phyloP scores from a whole-genome alignment of 805 yeast species.

The Torulaspora franciscae region DNA sequence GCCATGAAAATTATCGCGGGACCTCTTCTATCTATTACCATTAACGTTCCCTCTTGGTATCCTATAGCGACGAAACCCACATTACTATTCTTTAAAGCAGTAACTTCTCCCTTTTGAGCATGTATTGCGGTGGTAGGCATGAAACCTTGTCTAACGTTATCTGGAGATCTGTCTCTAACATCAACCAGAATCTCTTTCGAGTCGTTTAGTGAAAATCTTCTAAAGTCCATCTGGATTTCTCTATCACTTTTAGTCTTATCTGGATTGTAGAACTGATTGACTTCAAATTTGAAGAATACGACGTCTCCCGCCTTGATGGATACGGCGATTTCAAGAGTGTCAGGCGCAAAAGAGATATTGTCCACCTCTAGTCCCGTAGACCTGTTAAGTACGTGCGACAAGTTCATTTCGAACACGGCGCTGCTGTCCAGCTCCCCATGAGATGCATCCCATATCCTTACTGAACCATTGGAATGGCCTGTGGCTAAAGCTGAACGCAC shows the following conservation, averaged over 20 bases:
- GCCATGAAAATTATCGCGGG: slow-evolving; percentile 57
- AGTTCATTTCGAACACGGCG: slow-evolving; percentile 54
- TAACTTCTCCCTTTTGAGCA: slow-evolving; percentile 45
- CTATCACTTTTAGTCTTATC: slow-evolving; percentile 20
- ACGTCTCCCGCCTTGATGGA: slow-evolving; percentile 69
- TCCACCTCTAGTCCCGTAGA: slow-evolving; percentile 45
- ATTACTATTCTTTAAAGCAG: slow-evolving; percentile 60
- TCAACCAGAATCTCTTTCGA: slow-evolving; percentile 38
- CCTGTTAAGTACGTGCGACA: slow-evolving; percentile 46
- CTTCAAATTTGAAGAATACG: slow-evolving; percentile 65
- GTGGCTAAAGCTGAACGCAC: slow-evolving; percentile 62
- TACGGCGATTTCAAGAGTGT: slow-evolving; percentile 68
- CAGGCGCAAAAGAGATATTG: slow-evolving; percentile 69
- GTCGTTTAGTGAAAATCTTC: slow-evolving; percentile 29
- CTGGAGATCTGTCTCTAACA: slow-evolving; percentile 49
- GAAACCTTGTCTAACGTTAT: slow-evolving; percentile 50
- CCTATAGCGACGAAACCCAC: slow-evolving; percentile 81
- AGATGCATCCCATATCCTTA: slow-evolving; percentile 80
- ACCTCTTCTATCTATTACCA: slow-evolving; percentile 72
- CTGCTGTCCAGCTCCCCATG: slow-evolving; percentile 63
- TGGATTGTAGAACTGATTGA: slow-evolving; percentile 44
- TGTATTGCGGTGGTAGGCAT: slow-evolving; percentile 47
- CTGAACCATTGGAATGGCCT: slow-evolving; percentile 81
- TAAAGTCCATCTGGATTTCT: slow-evolving; percentile 32
- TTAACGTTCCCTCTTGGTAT: slow-evolving; percentile 62